Evolutionary conservation across 257 asterid genomes (phyloP), one percentile per base, ranked within the genome.

Genomic region (Solanum bukasovii): DNA sequence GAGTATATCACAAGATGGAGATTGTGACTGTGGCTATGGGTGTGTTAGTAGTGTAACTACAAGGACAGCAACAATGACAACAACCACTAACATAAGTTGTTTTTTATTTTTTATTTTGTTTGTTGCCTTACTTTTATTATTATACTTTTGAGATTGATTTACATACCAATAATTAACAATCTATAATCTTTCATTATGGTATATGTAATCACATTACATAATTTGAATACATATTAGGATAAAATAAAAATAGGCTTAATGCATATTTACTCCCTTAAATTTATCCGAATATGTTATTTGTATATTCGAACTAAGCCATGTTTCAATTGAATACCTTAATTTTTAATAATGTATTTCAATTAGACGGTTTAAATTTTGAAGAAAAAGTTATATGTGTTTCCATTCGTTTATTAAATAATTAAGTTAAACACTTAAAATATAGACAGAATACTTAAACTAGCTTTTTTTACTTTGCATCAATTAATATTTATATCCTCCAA

Each of bases 21-120:
- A 84, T 35, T 84, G 77, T 7, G 86, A 82, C 86, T 21, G 33
- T 75, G 33, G 56, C 49, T 44, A 44, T 77, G 34, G 56, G 34
- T 77, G 61, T 14, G 59, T 85, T 38, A 85, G 77, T 35, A 85
- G 90, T 73, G 93, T 85, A 90, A 91, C 93, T 83, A 92, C 93
- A 74, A 89, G 93, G 87, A 91, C 90, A 90, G 91, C 92, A 86
- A 78, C 90, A 86, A 82, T 84, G 84, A 63, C 90, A 89, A 89
- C 96, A 85, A 90, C 94, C 87, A 87, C 95, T 89, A 56, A 89
- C 89, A 68, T 85, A 23, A 38, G 4, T 40, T 78, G 61, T 78
- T 78, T 13, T 23, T 85, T 27, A 37, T 59, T 33, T 44, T 9
- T 10, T n/a, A 29, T 29, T 7, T 35, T 84, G 35, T 29, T 75